Percentiles rank a stretch among this genome's conserved stretches.
Conservation (phyloP, 106 monocot genomes). For the Dendrobium officinale region DNA sequence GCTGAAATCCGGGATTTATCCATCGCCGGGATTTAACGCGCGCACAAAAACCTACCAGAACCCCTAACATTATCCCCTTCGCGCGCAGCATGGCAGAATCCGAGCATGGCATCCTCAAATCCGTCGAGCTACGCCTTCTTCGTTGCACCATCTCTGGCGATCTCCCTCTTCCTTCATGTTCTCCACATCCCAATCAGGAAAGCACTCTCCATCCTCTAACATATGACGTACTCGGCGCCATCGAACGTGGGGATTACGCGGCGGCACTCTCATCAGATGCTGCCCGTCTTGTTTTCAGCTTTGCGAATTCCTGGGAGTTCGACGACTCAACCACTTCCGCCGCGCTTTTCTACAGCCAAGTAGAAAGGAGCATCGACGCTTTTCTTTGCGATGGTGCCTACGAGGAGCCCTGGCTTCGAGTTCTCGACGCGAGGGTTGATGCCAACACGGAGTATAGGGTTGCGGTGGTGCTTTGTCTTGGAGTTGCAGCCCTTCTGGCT, state of each 20-base stretch:
- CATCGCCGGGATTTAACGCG: too few relatives aligned
- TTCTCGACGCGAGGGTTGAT: slow-evolving; percentile 18
- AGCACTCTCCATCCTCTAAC: slow-evolving; percentile 18
- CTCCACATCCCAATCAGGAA: not conserved
- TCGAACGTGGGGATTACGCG: slow-evolving; percentile 64
- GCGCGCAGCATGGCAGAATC: slow-evolving; percentile 10
- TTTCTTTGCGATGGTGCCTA: slow-evolving; percentile 29
- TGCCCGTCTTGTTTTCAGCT: slow-evolving; percentile 31
- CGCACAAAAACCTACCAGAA: not conserved
- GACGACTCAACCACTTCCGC: slow-evolving; percentile 38
- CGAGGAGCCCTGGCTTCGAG: slow-evolving; percentile 39
- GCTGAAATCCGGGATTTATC: too few relatives aligned
- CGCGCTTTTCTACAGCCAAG: slow-evolving; percentile 48
- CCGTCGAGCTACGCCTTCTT: slow-evolving; percentile 87
- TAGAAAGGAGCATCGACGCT: slow-evolving; percentile 32
- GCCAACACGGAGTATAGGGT: slow-evolving; percentile 26
- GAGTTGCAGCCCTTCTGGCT: slow-evolving; percentile 69
- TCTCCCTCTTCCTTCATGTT: slow-evolving; percentile 5
- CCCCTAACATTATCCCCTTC: not conserved
- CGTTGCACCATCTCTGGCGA: slow-evolving; percentile 54
- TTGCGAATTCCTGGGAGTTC: slow-evolving; percentile 39
- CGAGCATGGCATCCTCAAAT: slow-evolving; percentile 23
- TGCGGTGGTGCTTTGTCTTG: slow-evolving; percentile 53
- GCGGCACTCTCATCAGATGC: slow-evolving; percentile 48
- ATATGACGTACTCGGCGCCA: slow-evolving; percentile 35